Percentiles rank a stretch among this genome's conserved stretches.
Evolutionary conservation across 495 filamentous ascomycete genomes (phyloP).

Genomic region (Trichoderma reesei): DNA sequence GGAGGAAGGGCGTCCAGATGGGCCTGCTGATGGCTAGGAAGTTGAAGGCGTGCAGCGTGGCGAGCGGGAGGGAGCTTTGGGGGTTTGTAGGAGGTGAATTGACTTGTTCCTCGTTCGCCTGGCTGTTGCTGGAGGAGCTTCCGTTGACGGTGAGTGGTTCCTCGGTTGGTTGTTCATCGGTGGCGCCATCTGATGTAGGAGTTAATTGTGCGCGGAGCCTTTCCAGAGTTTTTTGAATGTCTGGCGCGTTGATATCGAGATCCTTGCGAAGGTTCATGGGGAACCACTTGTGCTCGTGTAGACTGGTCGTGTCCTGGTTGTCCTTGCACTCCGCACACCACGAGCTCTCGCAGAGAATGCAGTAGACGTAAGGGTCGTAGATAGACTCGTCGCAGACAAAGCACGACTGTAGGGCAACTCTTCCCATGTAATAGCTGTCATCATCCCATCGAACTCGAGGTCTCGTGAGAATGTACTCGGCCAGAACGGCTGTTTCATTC

Average conservation of each 20-base stretch:
- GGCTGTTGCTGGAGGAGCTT: neutral
- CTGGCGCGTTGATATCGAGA: neutral
- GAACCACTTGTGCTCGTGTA: neutral
- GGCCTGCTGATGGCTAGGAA: neutral
- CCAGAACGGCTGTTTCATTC: neutral
- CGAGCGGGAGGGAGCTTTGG: neutral
- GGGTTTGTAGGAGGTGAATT: neutral
- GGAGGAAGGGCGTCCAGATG: constrained; percentile 2
- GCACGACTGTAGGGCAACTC: neutral
- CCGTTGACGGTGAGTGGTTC: neutral
- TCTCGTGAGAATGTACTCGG: neutral
- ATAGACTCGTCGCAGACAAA: neutral
- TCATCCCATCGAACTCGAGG: neutral
- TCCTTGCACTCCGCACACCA: neutral
- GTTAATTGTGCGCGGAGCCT: neutral
- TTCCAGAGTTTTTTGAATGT: neutral
- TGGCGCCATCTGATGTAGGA: neutral
- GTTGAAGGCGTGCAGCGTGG: neutral
- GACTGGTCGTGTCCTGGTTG: neutral
- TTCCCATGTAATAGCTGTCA: neutral
- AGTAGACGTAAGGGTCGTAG: neutral
- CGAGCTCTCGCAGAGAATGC: neutral
- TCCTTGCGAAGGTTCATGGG: neutral
- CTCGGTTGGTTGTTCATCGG: neutral
- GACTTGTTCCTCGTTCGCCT: neutral